Percentiles rank a stretch among this genome's conserved stretches.
These are phyloP conservation scores for Lactarius deliciosus DNA, from an alignment of 768 basidiomycete species.

Conservation along the genomic window DNA sequence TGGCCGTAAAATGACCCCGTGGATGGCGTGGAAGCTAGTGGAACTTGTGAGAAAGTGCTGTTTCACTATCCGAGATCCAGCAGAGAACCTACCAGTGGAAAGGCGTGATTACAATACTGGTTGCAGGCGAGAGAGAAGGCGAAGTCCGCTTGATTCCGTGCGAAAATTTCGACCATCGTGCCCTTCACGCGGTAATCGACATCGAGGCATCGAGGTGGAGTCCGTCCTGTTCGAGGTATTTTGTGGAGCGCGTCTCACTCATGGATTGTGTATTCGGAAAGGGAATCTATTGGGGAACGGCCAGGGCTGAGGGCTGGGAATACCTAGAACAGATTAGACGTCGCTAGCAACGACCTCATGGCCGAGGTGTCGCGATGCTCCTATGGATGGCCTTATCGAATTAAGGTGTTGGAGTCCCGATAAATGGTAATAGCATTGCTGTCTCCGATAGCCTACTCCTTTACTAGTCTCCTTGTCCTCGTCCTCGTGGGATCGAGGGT, in stretches of 20 bases:
- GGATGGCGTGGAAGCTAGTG: constrained; percentile 5
- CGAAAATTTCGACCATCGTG: constrained; percentile 14
- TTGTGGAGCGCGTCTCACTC: not conserved
- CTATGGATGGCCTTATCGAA: not conserved
- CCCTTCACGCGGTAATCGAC: not conserved
- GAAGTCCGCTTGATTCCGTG: constrained; percentile 5
- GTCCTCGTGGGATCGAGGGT: not conserved
- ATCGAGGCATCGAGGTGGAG: not conserved
- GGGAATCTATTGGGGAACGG: not conserved
- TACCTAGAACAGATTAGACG: not conserved
- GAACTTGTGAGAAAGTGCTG: not conserved
- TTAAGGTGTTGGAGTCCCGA: not conserved
- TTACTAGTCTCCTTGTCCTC: constrained; percentile 4
- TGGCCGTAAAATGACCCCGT: constrained; percentile 1
- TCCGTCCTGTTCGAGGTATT: not conserved
- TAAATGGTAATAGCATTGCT: not conserved
- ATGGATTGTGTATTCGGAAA: not conserved
- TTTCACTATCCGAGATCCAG: not conserved
- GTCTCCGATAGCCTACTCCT: constrained; percentile 2
- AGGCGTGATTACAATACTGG: not conserved
- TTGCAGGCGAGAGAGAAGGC: not conserved
- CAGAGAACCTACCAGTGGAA: not conserved
- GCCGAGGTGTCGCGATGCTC: not conserved
- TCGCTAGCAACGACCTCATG: constrained; percentile 5
- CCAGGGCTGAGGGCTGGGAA: not conserved